These are phyloP conservation scores for Leptographium wingfieldii DNA, from an alignment of 2,329 filamentous ascomycete genomes.

Conservation along the genomic window DNA sequence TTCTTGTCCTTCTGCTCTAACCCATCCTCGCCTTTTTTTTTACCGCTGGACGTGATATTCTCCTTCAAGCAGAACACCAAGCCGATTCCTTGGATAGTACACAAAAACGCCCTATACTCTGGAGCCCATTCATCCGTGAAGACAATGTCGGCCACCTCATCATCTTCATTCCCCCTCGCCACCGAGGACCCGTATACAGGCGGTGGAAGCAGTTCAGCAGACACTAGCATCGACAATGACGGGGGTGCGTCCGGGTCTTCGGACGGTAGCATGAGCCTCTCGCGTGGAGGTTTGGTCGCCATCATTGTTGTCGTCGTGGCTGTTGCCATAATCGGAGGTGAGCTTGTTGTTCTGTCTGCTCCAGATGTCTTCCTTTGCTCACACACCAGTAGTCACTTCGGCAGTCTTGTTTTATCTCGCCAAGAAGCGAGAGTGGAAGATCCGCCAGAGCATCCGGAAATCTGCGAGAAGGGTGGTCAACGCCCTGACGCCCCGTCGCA, in stretches of 20 bases:
- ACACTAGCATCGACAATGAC: slow-evolving; percentile 31
- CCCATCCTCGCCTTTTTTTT: background rate
- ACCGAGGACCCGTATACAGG: slow-evolving; percentile 26
- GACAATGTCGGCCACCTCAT: slow-evolving; percentile 27
- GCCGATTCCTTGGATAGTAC: background rate
- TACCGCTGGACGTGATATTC: slow-evolving; percentile 4
- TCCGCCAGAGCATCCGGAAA: slow-evolving; percentile 57
- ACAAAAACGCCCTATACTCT: background rate
- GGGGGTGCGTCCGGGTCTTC: slow-evolving; percentile 54
- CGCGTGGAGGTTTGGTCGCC: slow-evolving; percentile 56
- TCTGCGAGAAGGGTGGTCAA: slow-evolving; percentile 52
- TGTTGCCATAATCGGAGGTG: slow-evolving; percentile 58
- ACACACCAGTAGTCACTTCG: slow-evolving; percentile 37
- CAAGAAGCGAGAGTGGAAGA: slow-evolving; percentile 75
- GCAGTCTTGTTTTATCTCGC: slow-evolving; percentile 64
- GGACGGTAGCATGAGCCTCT: slow-evolving; percentile 48
- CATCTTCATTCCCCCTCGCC: slow-evolving; percentile 28
- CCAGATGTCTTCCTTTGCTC: background rate
- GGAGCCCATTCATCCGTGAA: background rate
- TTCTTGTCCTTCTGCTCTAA: background rate
- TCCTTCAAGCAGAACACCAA: background rate
- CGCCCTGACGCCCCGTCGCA: slow-evolving; percentile 48
- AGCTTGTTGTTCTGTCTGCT: slow-evolving; percentile 10
- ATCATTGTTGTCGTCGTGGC: slow-evolving; percentile 61
- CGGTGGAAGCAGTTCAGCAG: slow-evolving; percentile 17